Conservation (phyloP, 306 rosid genomes). For the Lablab purpureus region DNA sequence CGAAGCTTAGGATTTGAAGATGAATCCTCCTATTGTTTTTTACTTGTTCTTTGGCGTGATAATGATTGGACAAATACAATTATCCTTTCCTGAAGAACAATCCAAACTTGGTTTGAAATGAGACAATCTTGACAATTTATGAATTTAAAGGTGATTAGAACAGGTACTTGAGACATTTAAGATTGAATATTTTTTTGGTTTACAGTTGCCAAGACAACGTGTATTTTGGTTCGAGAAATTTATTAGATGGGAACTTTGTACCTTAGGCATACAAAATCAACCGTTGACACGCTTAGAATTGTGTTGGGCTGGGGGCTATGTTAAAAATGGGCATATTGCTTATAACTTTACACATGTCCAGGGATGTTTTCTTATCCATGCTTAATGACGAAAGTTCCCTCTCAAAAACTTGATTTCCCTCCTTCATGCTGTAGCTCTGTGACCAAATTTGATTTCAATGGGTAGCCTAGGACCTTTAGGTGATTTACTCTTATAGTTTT, state of each 20-base stretch:
- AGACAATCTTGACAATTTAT: not conserved
- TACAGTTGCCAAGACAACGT: not conserved
- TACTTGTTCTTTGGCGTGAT: conserved; percentile 4
- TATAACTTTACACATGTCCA: not conserved
- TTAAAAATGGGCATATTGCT: not conserved
- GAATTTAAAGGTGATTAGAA: not conserved
- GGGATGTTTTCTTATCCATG: not conserved
- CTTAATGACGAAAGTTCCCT: not conserved
- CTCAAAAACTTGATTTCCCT: not conserved
- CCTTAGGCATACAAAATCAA: not conserved
- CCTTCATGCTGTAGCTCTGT: not conserved
- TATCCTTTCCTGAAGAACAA: not conserved
- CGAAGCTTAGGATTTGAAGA: not conserved
- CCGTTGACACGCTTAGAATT: not conserved
- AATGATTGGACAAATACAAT: not conserved
- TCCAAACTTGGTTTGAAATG: not conserved
- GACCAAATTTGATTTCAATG: not conserved
- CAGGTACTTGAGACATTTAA: not conserved
- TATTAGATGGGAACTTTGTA: not conserved
- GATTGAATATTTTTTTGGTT: not conserved
- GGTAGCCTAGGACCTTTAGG: not conserved
- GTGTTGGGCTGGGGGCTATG: not conserved
- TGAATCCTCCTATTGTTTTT: not conserved
- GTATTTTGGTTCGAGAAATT: not conserved
- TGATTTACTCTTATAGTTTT: not conserved